phyloP scores from a whole-genome alignment of 78 protist species.

The Protostelium mycophagum region DNA sequence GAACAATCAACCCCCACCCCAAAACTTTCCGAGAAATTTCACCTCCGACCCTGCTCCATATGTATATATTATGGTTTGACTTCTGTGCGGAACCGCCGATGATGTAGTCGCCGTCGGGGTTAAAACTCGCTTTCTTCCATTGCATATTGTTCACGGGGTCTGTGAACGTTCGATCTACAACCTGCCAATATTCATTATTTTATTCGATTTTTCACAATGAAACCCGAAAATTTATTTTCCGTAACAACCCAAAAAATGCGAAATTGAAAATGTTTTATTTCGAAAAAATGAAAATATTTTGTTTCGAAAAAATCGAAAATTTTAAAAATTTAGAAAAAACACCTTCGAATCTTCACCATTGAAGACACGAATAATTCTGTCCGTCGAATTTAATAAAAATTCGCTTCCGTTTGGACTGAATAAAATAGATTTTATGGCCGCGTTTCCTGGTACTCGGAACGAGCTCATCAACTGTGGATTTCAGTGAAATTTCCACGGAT shows the following conservation, averaged over 20 bases:
- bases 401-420: constrained; percentile 37
- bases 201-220: not conserved
- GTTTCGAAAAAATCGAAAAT: no score
- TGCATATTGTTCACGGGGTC: constrained; percentile 58
- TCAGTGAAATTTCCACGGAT: constrained; percentile 28
- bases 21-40: constrained; percentile 5
- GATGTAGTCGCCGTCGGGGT: constrained; percentile 37
- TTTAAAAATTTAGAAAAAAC: not conserved
- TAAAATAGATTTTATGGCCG: constrained; percentile 25
- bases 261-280: no score
- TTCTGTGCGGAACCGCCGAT: constrained; percentile 40
- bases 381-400: constrained; percentile 30
- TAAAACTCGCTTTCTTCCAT: constrained; percentile 59
- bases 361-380: constrained; percentile 28
- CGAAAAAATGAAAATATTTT: no score
- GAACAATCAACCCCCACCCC: constrained; percentile 5
- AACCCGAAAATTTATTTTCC: constrained; percentile 24
- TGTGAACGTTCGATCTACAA: not conserved
- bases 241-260: no score
- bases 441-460: constrained; percentile 2
- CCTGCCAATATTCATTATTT: not conserved
- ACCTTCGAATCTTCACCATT: not conserved
- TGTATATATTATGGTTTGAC: constrained; percentile 33
- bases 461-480: not conserved
- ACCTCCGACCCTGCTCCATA: constrained; percentile 41